Evolutionary conservation across 2,329 filamentous ascomycete species (phyloP), one percentile per base, ranked within the genome.

Genomic region (Phialophora tarda): DNA sequence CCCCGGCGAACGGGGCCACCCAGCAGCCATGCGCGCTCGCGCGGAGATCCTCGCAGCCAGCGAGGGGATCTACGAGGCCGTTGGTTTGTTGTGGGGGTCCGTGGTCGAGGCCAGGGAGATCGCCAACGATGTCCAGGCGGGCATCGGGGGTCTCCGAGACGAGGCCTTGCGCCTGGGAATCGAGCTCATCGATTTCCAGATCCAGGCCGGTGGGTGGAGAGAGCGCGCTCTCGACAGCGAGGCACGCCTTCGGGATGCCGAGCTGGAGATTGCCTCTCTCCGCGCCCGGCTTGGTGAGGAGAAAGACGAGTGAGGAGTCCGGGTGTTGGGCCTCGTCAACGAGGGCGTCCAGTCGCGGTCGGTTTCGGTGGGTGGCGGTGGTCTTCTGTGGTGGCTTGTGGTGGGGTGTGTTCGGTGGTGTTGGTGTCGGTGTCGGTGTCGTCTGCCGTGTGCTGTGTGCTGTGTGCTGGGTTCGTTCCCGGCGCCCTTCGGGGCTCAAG

Each of bases 11-110:
- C 30, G 51, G 23, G 65, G 65, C 47, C 34, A 58, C 26, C 62
- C 44, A 24, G 62, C 56, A n/a, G 65, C 65, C 47, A 57, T 67
- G 17, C 62, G 65, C 14, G 65, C 65, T 44, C 62, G 65, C 41
- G 24, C 57, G 48, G 54, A 34, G 14, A 51, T 67, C 57, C 24
- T 64, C 34, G 17, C 30, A 24, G 55, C 50, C 11, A 55, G 51
- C 54, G 59, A 59, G 44, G 60, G 54, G 44, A 54, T 63, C 59
- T 23, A 30, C 44, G 63, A 38, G 41, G 63, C 58, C 30, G 24
- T 65, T 48, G 57, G 58, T 32, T 24, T 30, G 63, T 34, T 56
- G 24, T 47, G 47, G 63, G 26, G 32, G 30, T 10, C 48, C 57
- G 24, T 61, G 32, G 28, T 44, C 23, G 53, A 47, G 26, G 50